phyloP scores from a whole-genome alignment of 169 alveolate species.

The Plasmodium berghei region DNA sequence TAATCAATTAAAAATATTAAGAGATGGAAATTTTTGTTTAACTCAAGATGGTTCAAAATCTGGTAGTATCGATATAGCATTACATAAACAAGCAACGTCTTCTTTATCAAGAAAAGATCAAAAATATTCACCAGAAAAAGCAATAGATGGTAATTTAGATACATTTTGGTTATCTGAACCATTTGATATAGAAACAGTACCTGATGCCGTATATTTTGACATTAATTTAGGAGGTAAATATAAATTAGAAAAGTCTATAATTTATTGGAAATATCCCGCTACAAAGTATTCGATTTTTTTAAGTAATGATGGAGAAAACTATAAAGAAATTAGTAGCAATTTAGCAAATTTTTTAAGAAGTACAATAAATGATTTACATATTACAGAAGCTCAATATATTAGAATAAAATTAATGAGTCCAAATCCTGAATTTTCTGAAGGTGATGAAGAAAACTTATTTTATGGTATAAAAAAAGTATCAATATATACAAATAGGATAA shows the following conservation, averaged over 20 bases:
- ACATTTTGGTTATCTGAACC: slow-evolving; percentile 89
- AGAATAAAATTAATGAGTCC: slow-evolving; percentile 82
- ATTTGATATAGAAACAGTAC: slow-evolving; percentile 82
- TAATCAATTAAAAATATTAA: slow-evolving; percentile 89
- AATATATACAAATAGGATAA: slow-evolving; percentile 87
- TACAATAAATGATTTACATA: slow-evolving; percentile 79
- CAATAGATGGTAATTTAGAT: slow-evolving; percentile 88
- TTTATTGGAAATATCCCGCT: slow-evolving; percentile 92
- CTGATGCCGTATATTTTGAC: slow-evolving; percentile 83
- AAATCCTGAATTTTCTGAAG: slow-evolving; percentile 84
- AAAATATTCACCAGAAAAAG: slow-evolving; percentile 82
- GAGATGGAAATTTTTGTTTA: slow-evolving; percentile 91
- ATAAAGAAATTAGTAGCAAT: slow-evolving; percentile 52
- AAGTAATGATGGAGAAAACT: slow-evolving; percentile 83
- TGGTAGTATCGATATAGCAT: slow-evolving; percentile 90
- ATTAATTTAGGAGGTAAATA: slow-evolving; percentile 87
- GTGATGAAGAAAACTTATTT: slow-evolving; percentile 39
- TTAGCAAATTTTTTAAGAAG: slow-evolving; percentile 79
- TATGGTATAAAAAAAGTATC: slow-evolving; percentile 89
- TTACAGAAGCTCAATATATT: slow-evolving; percentile 80
- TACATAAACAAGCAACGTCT: slow-evolving; percentile 83
- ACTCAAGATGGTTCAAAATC: slow-evolving; percentile 90
- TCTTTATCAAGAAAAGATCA: slow-evolving; percentile 84
- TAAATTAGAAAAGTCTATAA: slow-evolving; percentile 82
- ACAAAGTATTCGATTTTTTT: slow-evolving; percentile 83